Evolutionary conservation across 768 basidiomycete genomes (phyloP).

Genomic region (Trametopsis cervina): DNA sequence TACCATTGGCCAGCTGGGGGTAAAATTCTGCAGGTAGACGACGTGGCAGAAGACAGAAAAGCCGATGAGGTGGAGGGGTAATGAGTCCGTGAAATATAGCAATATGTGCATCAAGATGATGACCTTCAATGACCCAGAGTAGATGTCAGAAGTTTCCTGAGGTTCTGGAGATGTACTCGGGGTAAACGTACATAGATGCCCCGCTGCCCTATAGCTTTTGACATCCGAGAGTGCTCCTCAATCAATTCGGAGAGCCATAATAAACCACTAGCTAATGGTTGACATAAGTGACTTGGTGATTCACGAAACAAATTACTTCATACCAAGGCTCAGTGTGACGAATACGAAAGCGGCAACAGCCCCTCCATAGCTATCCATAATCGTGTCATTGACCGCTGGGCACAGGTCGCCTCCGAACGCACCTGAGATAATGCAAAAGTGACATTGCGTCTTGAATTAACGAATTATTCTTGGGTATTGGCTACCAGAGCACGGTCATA

Average conservation of each 20-base stretch:
- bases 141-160: no score
- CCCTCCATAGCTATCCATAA: conserved; percentile 64
- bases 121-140: conserved; percentile 34
- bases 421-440: conserved; percentile 60
- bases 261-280: conserved; percentile 84
- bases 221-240: conserved; percentile 81
- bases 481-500: conserved; percentile 11
- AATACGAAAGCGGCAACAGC: conserved; percentile 77
- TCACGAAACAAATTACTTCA: conserved; percentile 15
- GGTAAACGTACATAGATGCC: conserved; percentile 72
- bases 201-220: conserved; percentile 78
- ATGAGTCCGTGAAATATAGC: conserved; percentile 72
- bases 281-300: background rate
- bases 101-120: conserved; percentile 74
- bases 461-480: background rate
- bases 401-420: no score
- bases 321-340: conserved; percentile 87
- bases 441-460: conserved; percentile 32
- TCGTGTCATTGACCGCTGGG: no score
- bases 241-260: conserved; percentile 93
- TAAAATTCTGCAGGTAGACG: conserved; percentile 92
- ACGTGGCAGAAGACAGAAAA: conserved; percentile 84
- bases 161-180: background rate
- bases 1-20: conserved; percentile 84
- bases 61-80: conserved; percentile 65